A percentile compares a stretch with the other conserved stretches of the same genome.
Evolutionary conservation across 1,139 yeast species (phyloP).

Genomic region (Yamadazyma oceani): DNA sequence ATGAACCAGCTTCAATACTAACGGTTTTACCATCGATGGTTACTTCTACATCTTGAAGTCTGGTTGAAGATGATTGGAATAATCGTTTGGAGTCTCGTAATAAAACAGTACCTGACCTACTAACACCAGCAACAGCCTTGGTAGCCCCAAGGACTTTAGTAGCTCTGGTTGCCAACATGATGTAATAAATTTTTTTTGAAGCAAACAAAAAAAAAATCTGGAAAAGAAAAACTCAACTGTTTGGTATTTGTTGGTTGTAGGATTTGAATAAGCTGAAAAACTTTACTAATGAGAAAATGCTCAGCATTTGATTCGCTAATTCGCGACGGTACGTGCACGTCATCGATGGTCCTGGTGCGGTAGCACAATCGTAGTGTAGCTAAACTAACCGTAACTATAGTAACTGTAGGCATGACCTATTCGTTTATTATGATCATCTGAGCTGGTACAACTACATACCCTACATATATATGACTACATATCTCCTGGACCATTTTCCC

Average conservation of each 20-base stretch:
- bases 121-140: not conserved
- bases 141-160: not conserved
- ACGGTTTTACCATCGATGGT: constrained; percentile 80
- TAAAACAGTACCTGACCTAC: constrained; percentile 2
- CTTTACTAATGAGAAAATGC: constrained; percentile 27
- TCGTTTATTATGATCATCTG: too few species aligned
- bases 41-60: constrained; percentile 63
- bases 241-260: not conserved
- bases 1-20: constrained; percentile 80
- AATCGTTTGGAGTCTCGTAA: constrained; percentile 25
- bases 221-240: not conserved
- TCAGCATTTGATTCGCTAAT: constrained; percentile 33
- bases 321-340: too few species aligned
- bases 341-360: too few species aligned
- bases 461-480: too few species aligned
- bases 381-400: too few species aligned
- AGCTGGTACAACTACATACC: too few species aligned
- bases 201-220: too few species aligned
- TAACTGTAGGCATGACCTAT: too few species aligned
- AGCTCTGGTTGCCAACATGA: constrained; percentile 8
- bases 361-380: too few species aligned
- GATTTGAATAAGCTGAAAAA: not conserved
- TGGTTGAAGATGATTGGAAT: constrained; percentile 28
- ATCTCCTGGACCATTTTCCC: too few species aligned
- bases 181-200: not conserved